A percentile compares a stretch with the other conserved stretches of the same genome.
Evolutionary conservation across 2,329 filamentous ascomycete genomes (phyloP).

Genomic region (Talaromyces islandicus): DNA sequence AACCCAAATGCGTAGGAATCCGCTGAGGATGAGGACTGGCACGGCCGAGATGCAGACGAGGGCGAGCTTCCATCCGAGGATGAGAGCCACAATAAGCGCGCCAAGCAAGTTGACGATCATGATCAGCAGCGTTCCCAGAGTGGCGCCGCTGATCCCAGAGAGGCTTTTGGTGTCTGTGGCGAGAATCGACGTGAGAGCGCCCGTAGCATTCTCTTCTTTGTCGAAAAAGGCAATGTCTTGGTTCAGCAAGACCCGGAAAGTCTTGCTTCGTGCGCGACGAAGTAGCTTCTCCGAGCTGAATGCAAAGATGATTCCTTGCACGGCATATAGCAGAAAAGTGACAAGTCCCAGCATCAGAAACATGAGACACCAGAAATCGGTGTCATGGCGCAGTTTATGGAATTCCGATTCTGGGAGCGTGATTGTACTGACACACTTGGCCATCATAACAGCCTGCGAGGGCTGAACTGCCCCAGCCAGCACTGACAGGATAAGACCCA

Average conservation of each 20-base stretch:
- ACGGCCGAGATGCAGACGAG: conserved; percentile 75
- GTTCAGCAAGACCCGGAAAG: conserved; percentile 81
- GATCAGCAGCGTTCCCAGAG: conserved; percentile 78
- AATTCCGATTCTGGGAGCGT: conserved; percentile 51
- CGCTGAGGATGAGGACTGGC: conserved; percentile 69
- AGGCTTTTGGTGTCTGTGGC: conserved; percentile 86
- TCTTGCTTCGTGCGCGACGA: conserved; percentile 71
- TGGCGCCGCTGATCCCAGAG: conserved; percentile 79
- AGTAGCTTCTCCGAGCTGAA: conserved; percentile 81
- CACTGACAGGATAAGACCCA: conserved; percentile 67
- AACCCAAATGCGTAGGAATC: conserved; percentile 85
- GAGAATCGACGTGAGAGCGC: conserved; percentile 80
- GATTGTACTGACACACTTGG: conserved; percentile 74
- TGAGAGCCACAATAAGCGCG: conserved; percentile 63
- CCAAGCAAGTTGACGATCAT: conserved; percentile 73
- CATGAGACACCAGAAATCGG: conserved; percentile 85
- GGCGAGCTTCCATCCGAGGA: conserved; percentile 80
- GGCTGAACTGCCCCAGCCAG: conserved; percentile 79
- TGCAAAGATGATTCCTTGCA: conserved; percentile 70
- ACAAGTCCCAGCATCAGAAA: conserved; percentile 76
- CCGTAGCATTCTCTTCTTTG: conserved; percentile 78
- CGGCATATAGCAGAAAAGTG: conserved; percentile 61
- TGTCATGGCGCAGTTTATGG: conserved; percentile 58
- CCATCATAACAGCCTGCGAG: conserved; percentile 72
- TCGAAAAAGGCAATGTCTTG: conserved; percentile 95